A percentile compares a stretch with the other conserved stretches of the same genome.
phyloP scores from a whole-genome alignment of 495 filamentous ascomycete species.

The Aspergillus taichungensis region DNA sequence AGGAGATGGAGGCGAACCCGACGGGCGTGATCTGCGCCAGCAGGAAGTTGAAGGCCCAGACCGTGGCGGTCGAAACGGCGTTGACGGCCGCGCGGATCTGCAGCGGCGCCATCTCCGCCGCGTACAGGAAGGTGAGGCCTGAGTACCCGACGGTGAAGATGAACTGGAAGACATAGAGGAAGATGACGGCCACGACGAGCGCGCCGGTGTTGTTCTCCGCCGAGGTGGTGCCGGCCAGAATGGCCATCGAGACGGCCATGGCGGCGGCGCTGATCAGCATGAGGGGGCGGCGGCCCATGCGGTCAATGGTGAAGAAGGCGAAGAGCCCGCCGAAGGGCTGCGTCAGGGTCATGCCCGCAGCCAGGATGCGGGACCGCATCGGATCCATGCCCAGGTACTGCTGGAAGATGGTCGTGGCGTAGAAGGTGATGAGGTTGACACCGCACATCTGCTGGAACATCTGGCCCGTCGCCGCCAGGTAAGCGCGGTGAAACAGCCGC shows the following conservation, averaged over 20 bases:
- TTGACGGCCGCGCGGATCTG: conserved; percentile 59
- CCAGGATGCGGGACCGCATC: conserved; percentile 72
- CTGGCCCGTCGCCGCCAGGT: conserved; percentile 22
- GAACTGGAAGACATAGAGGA: conserved; percentile 33
- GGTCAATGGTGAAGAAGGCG: conserved; percentile 71
- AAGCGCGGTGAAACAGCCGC: conserved; percentile 24
- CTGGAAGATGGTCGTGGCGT: conserved; percentile 51
- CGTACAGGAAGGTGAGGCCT: conserved; percentile 57
- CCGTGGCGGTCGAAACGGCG: conserved; percentile 53
- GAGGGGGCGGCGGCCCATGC: conserved; percentile 58
- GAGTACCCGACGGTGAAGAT: conserved; percentile 50
- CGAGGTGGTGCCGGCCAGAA: conserved; percentile 39
- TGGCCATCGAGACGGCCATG: conserved; percentile 54
- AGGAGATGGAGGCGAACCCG: conserved; percentile 37
- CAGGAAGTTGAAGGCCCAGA: conserved; percentile 51
- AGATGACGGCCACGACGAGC: conserved; percentile 31
- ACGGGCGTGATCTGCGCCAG: conserved; percentile 38
- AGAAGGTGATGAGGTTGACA: conserved; percentile 53
- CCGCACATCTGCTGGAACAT: conserved; percentile 45
- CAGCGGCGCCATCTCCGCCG: conserved; percentile 59
- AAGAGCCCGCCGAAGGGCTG: conserved; percentile 65
- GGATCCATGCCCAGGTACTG: conserved; percentile 51
- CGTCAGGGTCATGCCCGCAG: conserved; percentile 66
- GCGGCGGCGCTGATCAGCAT: conserved; percentile 47
- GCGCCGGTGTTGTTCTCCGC: conserved; percentile 23